phyloP scores from a whole-genome alignment of 129 eudicot genomes.

The Helichrysum umbraculigerum region DNA sequence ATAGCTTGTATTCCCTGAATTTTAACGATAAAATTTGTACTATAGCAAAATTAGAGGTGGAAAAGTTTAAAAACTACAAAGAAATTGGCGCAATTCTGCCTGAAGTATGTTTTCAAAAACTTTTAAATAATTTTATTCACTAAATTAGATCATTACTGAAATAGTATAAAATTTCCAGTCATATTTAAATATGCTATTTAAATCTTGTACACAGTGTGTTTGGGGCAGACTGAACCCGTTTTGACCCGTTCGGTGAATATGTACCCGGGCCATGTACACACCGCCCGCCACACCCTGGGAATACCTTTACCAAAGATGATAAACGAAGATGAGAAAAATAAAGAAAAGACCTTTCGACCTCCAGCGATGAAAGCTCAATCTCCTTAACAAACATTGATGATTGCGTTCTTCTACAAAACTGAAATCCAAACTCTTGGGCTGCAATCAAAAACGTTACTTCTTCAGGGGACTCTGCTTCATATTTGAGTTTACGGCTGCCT shows the following conservation, averaged over 20 bases:
- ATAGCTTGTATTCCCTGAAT: constrained; percentile 53
- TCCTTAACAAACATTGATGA: constrained; percentile 44
- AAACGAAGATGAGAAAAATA: neutral
- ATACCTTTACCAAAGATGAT: neutral
- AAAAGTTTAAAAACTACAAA: no score
- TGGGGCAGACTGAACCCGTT: no score
- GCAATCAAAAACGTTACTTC: constrained; percentile 58
- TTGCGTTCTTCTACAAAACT: constrained; percentile 48
- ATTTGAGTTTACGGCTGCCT: constrained; percentile 31
- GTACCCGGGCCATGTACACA: no score
- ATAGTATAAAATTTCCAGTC: no score
- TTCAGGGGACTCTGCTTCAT: constrained; percentile 65
- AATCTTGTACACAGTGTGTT: no score
- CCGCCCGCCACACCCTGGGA: no score
- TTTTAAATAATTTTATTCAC: no score
- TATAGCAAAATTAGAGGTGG: neutral
- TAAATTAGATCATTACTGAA: no score
- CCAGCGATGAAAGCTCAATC: constrained; percentile 39
- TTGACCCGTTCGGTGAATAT: no score
- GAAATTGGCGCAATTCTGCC: no score
- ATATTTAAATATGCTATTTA: no score
- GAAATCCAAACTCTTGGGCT: constrained; percentile 61
- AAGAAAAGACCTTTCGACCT: constrained; percentile 44
- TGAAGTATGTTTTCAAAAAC: no score
- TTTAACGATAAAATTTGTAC: neutral